Conservation (phyloP, 176 grass and related monocot species). For the Poa annua region DNA sequence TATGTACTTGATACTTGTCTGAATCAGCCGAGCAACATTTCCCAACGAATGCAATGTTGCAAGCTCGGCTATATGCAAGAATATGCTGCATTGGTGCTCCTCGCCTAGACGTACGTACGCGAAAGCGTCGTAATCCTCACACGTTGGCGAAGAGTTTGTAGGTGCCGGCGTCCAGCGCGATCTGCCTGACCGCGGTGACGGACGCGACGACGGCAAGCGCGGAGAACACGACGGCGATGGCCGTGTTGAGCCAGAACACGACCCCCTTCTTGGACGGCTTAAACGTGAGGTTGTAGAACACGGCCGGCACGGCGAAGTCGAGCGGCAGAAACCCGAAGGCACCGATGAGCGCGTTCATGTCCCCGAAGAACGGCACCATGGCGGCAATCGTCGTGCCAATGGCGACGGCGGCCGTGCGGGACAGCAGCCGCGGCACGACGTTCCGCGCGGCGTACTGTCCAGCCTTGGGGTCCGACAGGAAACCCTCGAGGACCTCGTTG, state of each 20-base stretch:
- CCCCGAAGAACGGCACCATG: constrained; percentile 96
- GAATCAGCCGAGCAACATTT: neutral
- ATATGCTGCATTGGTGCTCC: neutral
- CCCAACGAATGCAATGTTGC: neutral
- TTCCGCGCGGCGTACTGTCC: constrained; percentile 71
- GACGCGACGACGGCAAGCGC: constrained; percentile 59
- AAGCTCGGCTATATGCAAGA: neutral
- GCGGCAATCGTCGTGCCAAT: constrained; percentile 71
- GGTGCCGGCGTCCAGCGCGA: constrained; percentile 64
- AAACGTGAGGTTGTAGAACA: constrained; percentile 92
- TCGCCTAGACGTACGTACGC: too few relatives aligned
- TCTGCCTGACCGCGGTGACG: constrained; percentile 77
- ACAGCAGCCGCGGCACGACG: constrained; percentile 59
- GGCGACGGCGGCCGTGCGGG: constrained; percentile 58
- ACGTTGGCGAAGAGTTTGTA: constrained; percentile 98
- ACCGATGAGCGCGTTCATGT: constrained; percentile 85
- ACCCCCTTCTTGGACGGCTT: constrained; percentile 65
- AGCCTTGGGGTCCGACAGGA: constrained; percentile 62
- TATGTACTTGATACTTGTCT: neutral
- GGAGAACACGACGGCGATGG: constrained; percentile 69
- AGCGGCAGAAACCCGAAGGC: constrained; percentile 94
- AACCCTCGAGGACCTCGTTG: constrained; percentile 81
- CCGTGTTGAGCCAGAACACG: constrained; percentile 84
- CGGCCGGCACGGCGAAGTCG: constrained; percentile 75
- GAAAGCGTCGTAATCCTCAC: constrained; percentile 20